Percentiles rank a stretch among this genome's conserved stretches.
phyloP scores from a whole-genome alignment of 768 basidiomycete genomes.

The Naganishia kalamii region DNA sequence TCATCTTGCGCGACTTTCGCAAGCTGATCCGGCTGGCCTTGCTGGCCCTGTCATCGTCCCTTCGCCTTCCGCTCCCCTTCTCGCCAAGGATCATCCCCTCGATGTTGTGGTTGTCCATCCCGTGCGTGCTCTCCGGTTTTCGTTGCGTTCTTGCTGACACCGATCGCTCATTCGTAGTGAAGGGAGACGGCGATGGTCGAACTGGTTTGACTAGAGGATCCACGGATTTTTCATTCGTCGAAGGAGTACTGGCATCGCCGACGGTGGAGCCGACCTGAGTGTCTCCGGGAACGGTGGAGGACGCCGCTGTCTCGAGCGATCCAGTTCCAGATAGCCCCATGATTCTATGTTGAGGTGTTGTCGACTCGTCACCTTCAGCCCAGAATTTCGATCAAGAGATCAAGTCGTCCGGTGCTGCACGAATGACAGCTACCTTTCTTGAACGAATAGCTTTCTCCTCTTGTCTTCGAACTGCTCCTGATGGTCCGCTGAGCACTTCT shows the following conservation, averaged over 20 bases:
- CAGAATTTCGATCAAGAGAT: not conserved
- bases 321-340: not conserved
- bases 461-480: no score
- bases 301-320: not conserved
- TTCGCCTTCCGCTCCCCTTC: not conserved
- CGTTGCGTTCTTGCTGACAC: not conserved
- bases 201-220: not conserved
- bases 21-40: not conserved
- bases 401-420: no score
- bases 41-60: constrained; percentile 1
- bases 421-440: no score
- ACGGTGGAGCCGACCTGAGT: not conserved
- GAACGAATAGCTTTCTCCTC: no score
- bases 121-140: not conserved
- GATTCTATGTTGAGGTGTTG: no score
- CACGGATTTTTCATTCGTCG: not conserved
- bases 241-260: not conserved
- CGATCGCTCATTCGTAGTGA: not conserved
- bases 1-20: constrained; percentile 2
- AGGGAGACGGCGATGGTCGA: not conserved
- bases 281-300: not conserved
- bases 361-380: no score
- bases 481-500: no score
- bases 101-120: not conserved
- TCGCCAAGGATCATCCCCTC: constrained; percentile 13